Conservation (phyloP, 495 filamentous ascomycete genomes). For the Penicillium lividum region DNA sequence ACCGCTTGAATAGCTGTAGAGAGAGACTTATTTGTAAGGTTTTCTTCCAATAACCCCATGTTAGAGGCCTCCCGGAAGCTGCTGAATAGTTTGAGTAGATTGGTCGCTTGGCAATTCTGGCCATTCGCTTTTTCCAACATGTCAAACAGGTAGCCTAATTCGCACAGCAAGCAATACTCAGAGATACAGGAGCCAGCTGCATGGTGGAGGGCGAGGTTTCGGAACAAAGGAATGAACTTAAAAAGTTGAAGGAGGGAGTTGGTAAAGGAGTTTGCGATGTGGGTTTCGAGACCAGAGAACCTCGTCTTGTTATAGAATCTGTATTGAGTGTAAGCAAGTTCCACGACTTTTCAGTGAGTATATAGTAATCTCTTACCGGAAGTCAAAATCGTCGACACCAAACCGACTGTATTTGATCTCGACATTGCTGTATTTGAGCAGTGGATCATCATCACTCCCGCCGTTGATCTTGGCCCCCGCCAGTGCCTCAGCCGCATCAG, state of each 20-base stretch:
- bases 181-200: constrained; percentile 77
- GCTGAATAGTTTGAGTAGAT: constrained; percentile 86
- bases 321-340: constrained; percentile 15
- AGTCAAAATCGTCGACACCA: constrained; percentile 97
- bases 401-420: constrained; percentile 98
- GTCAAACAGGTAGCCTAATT: constrained; percentile 93
- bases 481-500: constrained; percentile 63
- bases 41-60: constrained; percentile 79
- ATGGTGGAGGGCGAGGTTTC: constrained; percentile 90
- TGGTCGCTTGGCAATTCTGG: constrained; percentile 94
- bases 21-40: constrained; percentile 65
- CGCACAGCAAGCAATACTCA: constrained; percentile 86
- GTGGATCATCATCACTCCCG: constrained; percentile 68
- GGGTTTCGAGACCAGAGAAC: constrained; percentile 91
- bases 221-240: constrained; percentile 82
- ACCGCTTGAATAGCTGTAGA: constrained; percentile 75
- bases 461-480: constrained; percentile 60
- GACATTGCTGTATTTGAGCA: constrained; percentile 82
- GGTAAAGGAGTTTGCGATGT: constrained; percentile 94
- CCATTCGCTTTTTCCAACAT: constrained; percentile 97
- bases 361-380: constrained; percentile 59
- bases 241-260: constrained; percentile 91
- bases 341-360: neutral
- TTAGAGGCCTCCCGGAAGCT: constrained; percentile 70
- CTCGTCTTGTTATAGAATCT: constrained; percentile 90